phyloP scores from a whole-genome alignment of 371 early-diverging fungal species.

The Blyttiomyces sp. region DNA sequence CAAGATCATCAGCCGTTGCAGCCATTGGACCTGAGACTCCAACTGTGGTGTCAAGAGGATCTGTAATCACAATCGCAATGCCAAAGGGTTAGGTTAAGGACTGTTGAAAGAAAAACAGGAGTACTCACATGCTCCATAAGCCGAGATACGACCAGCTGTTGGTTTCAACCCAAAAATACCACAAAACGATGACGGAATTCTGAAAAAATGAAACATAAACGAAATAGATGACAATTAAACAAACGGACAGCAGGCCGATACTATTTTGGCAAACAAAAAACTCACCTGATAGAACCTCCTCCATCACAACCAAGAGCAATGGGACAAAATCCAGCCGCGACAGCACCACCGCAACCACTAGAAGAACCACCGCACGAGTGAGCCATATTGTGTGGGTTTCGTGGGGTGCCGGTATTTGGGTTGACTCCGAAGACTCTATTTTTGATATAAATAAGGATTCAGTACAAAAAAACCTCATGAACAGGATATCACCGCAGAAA shows the following conservation, averaged over 20 bases:
- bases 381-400: slow-evolving; percentile 59
- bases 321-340: slow-evolving; percentile 62
- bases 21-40: slow-evolving; percentile 63
- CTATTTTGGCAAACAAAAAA: background rate
- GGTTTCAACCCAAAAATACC: slow-evolving; percentile 74
- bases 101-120: background rate
- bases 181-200: slow-evolving; percentile 65
- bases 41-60: slow-evolving; percentile 52
- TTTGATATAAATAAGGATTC: slow-evolving; percentile 43
- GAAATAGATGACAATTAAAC: background rate
- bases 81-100: background rate
- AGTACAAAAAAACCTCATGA: background rate
- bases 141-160: slow-evolving; percentile 59
- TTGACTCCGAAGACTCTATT: slow-evolving; percentile 64
- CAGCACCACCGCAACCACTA: slow-evolving; percentile 62
- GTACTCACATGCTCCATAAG: slow-evolving; percentile 5
- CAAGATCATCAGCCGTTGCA: slow-evolving; percentile 61
- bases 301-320: slow-evolving; percentile 73
- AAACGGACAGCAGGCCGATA: background rate
- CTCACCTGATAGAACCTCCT: slow-evolving; percentile 64
- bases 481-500: background rate
- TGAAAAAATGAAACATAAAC: background rate
- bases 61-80: slow-evolving; percentile 1
- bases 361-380: slow-evolving; percentile 71
- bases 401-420: slow-evolving; percentile 56